Conservation (phyloP, 176 grass and related monocot species). For the Pharus latifolius region DNA sequence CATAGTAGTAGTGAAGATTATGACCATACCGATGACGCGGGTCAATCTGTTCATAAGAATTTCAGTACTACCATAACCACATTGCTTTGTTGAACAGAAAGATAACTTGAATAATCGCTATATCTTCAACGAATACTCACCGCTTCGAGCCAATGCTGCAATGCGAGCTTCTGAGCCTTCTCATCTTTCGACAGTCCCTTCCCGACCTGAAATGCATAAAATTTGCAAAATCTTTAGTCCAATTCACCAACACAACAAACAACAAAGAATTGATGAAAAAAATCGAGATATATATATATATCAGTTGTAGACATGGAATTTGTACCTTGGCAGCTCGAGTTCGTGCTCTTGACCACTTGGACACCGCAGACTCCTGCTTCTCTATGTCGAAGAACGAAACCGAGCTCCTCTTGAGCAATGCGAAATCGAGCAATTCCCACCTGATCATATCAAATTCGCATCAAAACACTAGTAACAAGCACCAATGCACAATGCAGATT, state of each 20-base stretch:
- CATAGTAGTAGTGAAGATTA: conserved; percentile 82
- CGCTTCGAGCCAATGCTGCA: conserved; percentile 89
- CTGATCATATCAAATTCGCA: background rate
- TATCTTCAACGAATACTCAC: conserved; percentile 4
- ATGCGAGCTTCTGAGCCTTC: conserved; percentile 67
- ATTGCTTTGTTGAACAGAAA: background rate
- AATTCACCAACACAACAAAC: background rate
- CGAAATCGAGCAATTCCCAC: conserved; percentile 73
- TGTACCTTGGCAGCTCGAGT: conserved; percentile 63
- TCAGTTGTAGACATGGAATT: background rate
- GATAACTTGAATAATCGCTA: background rate
- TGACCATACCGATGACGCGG: conserved; percentile 88
- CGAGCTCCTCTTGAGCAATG: conserved; percentile 64
- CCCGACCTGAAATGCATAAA: conserved; percentile 38
- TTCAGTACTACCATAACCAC: background rate
- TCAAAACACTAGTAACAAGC: background rate
- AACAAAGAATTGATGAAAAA: no score
- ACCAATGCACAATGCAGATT: background rate
- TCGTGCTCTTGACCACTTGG: conserved; percentile 67
- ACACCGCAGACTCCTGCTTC: conserved; percentile 66
- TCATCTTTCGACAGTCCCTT: conserved; percentile 75
- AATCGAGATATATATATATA: background rate
- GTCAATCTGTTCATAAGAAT: conserved; percentile 59
- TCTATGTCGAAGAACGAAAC: conserved; percentile 82
- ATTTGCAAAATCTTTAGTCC: background rate